Conservation (phyloP, 1,284 basidiomycete species). For the Meripilus lineatus region DNA sequence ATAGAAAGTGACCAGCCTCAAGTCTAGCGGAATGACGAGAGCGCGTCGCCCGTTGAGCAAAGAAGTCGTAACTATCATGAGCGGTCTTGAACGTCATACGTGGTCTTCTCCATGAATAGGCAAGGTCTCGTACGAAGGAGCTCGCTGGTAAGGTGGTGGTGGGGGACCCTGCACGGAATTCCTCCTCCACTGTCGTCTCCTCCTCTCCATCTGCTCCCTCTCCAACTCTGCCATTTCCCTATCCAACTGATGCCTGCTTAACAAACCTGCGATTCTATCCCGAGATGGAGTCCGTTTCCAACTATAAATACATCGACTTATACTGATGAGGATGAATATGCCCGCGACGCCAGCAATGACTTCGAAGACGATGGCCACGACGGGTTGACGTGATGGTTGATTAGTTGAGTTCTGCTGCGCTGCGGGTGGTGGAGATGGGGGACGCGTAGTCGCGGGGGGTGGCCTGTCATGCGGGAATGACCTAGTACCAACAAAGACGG, state of each 20-base stretch:
- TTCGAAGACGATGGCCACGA: slow-evolving; percentile 40
- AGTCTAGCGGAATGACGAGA: too few relatives aligned
- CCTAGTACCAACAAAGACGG: not conserved
- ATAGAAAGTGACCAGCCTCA: too few relatives aligned
- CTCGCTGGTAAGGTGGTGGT: slow-evolving; percentile 39
- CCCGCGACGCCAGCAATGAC: slow-evolving; percentile 39
- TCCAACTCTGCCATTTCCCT: slow-evolving; percentile 44
- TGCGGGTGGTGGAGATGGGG: slow-evolving; percentile 8
- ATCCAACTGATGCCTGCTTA: slow-evolving; percentile 44
- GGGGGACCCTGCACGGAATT: slow-evolving; percentile 16
- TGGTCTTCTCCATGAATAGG: too few relatives aligned
- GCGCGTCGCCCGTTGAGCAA: too few relatives aligned
- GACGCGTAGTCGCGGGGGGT: slow-evolving; percentile 3
- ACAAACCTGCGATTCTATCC: slow-evolving; percentile 38
- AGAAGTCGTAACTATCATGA: too few relatives aligned
- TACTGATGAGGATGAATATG: slow-evolving; percentile 28
- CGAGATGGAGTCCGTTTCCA: slow-evolving; percentile 40
- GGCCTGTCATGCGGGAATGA: not conserved
- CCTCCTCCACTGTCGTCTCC: slow-evolving; percentile 11
- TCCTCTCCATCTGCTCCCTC: slow-evolving; percentile 20
- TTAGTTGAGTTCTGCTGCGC: slow-evolving; percentile 13
- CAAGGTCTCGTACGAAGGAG: slow-evolving; percentile 31
- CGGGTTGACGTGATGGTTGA: slow-evolving; percentile 13
- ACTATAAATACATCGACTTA: slow-evolving; percentile 37
- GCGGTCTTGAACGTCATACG: too few relatives aligned